Percentiles rank a stretch among this genome's conserved stretches.
Evolutionary conservation across 345 rosid genomes (phyloP).

Genomic region (Erucastrum elatum): DNA sequence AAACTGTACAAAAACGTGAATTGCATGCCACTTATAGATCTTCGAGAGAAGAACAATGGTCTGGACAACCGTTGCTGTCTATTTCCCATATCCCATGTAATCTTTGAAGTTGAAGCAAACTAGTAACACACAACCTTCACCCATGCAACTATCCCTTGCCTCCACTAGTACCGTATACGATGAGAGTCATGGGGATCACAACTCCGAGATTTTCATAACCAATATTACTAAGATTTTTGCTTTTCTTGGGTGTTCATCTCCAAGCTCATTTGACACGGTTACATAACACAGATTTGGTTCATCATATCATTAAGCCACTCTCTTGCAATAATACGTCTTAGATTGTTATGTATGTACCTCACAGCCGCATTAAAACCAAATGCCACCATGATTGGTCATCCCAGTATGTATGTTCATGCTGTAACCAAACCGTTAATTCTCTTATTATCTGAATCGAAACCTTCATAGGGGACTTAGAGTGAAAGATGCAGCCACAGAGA

Average conservation of each 20-base stretch:
- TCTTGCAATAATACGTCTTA: neutral
- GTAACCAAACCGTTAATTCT: conserved; percentile 13
- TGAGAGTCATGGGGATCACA: too few relatives aligned
- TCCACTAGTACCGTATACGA: neutral
- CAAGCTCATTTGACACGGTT: conserved; percentile 77
- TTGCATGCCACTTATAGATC: neutral
- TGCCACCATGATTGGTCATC: conserved; percentile 66
- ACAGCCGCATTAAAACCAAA: conserved; percentile 69
- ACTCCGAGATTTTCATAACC: too few relatives aligned
- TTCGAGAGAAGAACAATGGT: neutral
- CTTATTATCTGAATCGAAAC: neutral
- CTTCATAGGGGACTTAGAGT: neutral
- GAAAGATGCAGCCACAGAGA: conserved; percentile 71
- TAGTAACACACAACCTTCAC: neutral
- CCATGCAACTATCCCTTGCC: neutral
- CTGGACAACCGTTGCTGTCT: neutral
- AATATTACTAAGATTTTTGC: conserved; percentile 16
- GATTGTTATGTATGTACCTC: conserved; percentile 38
- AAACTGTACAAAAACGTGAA: neutral
- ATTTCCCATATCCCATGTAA: neutral
- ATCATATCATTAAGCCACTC: neutral
- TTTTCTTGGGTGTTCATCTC: conserved; percentile 70
- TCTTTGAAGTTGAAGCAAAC: too few relatives aligned
- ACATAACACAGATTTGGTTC: conserved; percentile 29
- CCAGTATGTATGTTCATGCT: conserved; percentile 76